A percentile compares a stretch with the other conserved stretches of the same genome.
phyloP scores from a whole-genome alignment of 179 eudicot species.

The Silene coronaria region DNA sequence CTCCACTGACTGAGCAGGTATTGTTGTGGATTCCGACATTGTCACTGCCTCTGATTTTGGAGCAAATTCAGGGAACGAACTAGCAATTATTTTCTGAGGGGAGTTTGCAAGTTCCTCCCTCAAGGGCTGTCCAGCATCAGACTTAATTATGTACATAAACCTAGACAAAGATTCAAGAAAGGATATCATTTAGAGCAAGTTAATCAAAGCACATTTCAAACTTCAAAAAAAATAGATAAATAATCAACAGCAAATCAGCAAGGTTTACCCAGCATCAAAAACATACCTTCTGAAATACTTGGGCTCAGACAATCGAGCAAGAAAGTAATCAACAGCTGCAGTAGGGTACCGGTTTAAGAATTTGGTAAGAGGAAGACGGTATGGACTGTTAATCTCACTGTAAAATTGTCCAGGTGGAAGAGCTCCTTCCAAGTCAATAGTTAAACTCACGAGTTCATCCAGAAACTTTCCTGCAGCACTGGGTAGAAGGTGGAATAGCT shows the following conservation, averaged over 20 bases:
- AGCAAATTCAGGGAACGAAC: constrained; percentile 65
- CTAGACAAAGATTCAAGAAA: constrained; percentile 31
- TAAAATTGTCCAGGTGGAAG: constrained; percentile 91
- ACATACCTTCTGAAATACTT: constrained; percentile 82
- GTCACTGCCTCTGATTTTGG: constrained; percentile 52
- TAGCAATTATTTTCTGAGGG: constrained; percentile 74
- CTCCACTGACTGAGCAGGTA: constrained; percentile 47
- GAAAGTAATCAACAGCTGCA: constrained; percentile 89
- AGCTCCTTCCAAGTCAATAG: constrained; percentile 91
- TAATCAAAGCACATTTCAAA: background rate
- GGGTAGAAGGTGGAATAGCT: constrained; percentile 95
- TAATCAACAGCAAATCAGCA: constrained; percentile 7
- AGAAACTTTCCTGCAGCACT: constrained; percentile 93
- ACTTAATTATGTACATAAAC: constrained; percentile 89
- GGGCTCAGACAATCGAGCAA: constrained; percentile 79
- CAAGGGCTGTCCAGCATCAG: constrained; percentile 96
- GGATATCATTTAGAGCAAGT: background rate
- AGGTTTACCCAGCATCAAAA: constrained; percentile 2
- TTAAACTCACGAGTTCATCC: constrained; percentile 91
- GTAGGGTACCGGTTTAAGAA: constrained; percentile 87
- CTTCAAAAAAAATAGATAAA: background rate
- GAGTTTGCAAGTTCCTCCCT: constrained; percentile 97
- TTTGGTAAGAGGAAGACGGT: constrained; percentile 90
- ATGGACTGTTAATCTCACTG: constrained; percentile 97
- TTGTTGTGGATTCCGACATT: constrained; percentile 47